These are phyloP conservation scores for Phytopythium oedochilum DNA, from an alignment of 352 stramenopile genomes.

Conservation along the genomic window DNA sequence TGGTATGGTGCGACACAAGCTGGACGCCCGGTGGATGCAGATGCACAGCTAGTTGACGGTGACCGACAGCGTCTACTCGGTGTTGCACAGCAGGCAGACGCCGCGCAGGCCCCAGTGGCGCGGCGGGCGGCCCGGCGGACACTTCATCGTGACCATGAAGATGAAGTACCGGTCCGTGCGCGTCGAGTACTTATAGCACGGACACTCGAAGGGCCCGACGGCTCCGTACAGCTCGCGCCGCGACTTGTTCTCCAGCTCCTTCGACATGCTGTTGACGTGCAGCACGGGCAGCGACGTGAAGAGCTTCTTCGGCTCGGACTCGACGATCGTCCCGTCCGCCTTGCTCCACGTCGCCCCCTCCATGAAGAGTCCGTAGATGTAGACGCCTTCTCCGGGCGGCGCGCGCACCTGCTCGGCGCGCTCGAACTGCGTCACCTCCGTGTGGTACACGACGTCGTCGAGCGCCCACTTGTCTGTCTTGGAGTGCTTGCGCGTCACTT, in stretches of 20 bases:
- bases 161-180: constrained; percentile 96
- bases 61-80: constrained; percentile 38
- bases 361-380: constrained; percentile 97
- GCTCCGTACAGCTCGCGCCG: constrained; percentile 92
- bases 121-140: constrained; percentile 82
- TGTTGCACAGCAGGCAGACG: constrained; percentile 94
- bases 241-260: constrained; percentile 90
- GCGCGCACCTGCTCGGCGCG: constrained; percentile 86
- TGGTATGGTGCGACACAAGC: too few relatives aligned
- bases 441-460: constrained; percentile 98
- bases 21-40: too few relatives aligned
- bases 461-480: constrained; percentile 97
- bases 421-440: constrained; percentile 94
- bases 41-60: too few relatives aligned
- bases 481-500: constrained; percentile 95
- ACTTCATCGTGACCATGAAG: constrained; percentile 94
- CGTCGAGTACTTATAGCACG: constrained; percentile 96
- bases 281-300: constrained; percentile 95
- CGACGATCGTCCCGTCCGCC: constrained; percentile 90
- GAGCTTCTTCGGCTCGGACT: constrained; percentile 96
- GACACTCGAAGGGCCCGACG: constrained; percentile 92
- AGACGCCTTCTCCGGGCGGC: constrained; percentile 92
- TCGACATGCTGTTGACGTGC: constrained; percentile 94
- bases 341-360: constrained; percentile 97
- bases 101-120: constrained; percentile 94